Evolutionary conservation across 371 early-diverging fungal species (phyloP).

Genomic region (Capillidium rhysosporum): DNA sequence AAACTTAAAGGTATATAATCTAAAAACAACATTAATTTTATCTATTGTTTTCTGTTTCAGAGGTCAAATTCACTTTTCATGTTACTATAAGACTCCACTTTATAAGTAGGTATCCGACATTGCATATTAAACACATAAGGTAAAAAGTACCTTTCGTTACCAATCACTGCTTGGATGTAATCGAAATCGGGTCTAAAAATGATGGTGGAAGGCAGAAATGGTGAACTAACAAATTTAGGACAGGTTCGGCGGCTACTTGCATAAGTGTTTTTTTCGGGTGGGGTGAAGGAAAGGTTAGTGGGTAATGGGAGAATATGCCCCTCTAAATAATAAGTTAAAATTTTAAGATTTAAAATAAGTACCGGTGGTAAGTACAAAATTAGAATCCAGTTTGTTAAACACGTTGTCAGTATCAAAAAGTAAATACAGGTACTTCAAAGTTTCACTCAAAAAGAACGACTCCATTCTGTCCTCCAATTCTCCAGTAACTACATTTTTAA

Average conservation of each 20-base stretch:
- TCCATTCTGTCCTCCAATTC: constrained; percentile 77
- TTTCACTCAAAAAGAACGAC: constrained; percentile 84
- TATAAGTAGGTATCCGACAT: no score
- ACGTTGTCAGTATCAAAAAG: constrained; percentile 51
- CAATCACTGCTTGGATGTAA: not conserved
- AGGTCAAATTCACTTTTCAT: no score
- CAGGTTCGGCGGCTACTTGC: not conserved
- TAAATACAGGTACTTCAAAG: constrained; percentile 81
- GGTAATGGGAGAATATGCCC: constrained; percentile 45
- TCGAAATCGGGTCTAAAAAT: not conserved
- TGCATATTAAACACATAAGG: no score
- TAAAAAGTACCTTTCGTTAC: not conserved
- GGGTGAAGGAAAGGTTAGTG: not conserved
- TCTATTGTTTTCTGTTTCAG: no score
- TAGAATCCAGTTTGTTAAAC: constrained; percentile 42
- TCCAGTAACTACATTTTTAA: constrained; percentile 41
- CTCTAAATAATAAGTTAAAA: constrained; percentile 19
- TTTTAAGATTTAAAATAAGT: constrained; percentile 1
- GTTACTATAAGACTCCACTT: no score
- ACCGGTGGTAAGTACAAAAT: constrained; percentile 73
- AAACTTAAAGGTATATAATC: no score
- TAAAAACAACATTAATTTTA: no score
- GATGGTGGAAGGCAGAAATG: not conserved
- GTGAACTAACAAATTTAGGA: not conserved
- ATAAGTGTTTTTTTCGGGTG: constrained; percentile 7